These are phyloP conservation scores for Solanum piurae DNA, from an alignment of 257 asterid genomes.

Conservation along the genomic window DNA sequence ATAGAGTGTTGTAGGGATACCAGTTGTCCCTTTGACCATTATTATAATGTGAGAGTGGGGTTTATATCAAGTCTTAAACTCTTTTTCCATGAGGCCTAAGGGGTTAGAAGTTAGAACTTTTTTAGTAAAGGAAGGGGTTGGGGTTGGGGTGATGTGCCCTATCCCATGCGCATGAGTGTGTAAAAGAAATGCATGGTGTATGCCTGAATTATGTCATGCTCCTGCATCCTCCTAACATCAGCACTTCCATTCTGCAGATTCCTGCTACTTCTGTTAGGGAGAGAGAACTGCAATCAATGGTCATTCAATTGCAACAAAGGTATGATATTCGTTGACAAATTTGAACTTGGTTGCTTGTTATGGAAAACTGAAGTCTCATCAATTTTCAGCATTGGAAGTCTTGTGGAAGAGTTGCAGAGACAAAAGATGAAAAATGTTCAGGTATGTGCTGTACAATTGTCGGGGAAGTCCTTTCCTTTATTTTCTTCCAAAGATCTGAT, in stretches of 20 bases:
- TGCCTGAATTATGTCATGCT: not conserved
- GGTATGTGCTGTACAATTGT: constrained; percentile 29
- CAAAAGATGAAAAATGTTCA: constrained; percentile 57
- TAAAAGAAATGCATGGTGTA: not conserved
- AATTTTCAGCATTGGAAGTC: constrained; percentile 56
- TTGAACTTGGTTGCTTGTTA: not conserved
- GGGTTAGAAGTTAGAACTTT: not conserved
- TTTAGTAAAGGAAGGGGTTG: not conserved
- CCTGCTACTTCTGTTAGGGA: constrained; percentile 38
- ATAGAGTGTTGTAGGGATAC: not conserved
- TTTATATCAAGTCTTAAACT: not conserved
- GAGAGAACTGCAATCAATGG: constrained; percentile 68
- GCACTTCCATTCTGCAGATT: constrained; percentile 20
- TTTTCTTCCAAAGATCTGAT: not conserved
- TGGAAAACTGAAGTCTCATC: constrained; percentile 11
- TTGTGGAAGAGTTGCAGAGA: constrained; percentile 81
- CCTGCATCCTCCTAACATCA: not conserved
- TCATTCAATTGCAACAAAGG: constrained; percentile 90
- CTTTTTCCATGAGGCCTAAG: not conserved
- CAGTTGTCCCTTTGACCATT: not conserved
- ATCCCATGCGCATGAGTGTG: not conserved
- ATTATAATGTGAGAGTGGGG: not conserved
- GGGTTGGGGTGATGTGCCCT: not conserved
- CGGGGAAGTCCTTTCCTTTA: not conserved
- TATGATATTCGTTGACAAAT: constrained; percentile 9